Base-by-base conservation (phyloP, 2,329 filamentous ascomycete genomes). In the Aureobasidium musti region DNA sequence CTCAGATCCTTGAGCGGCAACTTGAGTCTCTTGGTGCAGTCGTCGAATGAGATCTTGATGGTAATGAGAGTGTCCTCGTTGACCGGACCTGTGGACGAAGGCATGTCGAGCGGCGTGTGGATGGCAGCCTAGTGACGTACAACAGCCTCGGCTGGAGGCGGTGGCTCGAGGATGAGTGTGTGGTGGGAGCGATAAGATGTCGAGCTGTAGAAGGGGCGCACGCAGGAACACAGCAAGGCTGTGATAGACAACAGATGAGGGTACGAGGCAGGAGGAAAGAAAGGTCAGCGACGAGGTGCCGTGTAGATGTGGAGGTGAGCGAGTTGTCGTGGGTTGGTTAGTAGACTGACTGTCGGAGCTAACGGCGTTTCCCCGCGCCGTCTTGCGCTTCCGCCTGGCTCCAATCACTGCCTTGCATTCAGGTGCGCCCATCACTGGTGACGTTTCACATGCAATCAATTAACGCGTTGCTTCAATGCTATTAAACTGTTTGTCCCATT, bases 1-100 rank as follows among this genome's bases (percentile, higher is more conserved):
- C 87, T 87, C 66, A 98, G 88, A 72, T 98, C 94, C 76, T 89
- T 88, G 75, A 98, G 85, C 66, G 92, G 90, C 70, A 98, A 85
- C 85, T 96, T 97, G 82, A 96, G 91, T 73, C 92, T 90, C 74
- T 90, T 88, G 74, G 88, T 90, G 74, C 80, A 82, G 68, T 91
- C 91, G 75, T 92, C 87, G 74, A 90, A 87, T 74, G 87, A 86
- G 75, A 96, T 85, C 83, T 98, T 98, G 81, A 97, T 82, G 71
- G 90, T 92, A 79, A 98, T 90, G 70, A 86, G 82, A 63, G 90
- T 92, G 69, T 92, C 90, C 66, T 87, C 85, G 63, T 80, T 82
- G 67, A 86, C 82, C 47, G 82, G 78, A 66, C 79, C 74, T 69
- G 78, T 77, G 52, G 66, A 69, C 39, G 78, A 77, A 78, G 81